Percentiles rank a stretch among this genome's conserved stretches.
phyloP scores from a whole-genome alignment of 495 filamentous ascomycete genomes.

The Apiosordaria backusii region DNA sequence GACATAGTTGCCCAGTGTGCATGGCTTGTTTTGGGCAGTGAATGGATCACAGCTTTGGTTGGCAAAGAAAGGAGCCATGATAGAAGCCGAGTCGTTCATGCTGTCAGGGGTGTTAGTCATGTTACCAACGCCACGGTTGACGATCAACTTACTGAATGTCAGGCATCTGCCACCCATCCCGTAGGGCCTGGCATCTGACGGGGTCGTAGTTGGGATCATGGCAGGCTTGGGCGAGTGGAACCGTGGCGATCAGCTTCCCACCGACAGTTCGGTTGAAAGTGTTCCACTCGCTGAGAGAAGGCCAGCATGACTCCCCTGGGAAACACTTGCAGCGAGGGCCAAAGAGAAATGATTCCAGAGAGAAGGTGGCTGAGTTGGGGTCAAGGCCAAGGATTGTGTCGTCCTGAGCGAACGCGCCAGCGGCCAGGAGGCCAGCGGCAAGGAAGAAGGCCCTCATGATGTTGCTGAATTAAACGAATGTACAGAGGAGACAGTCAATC shows the following conservation, averaged over 20 bases:
- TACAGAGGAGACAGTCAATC: slow-evolving; percentile 4
- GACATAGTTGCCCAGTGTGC: slow-evolving; percentile 56
- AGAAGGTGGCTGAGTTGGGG: neutral
- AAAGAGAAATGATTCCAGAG: neutral
- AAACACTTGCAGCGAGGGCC: slow-evolving; percentile 46
- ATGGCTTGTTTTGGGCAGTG: slow-evolving; percentile 31
- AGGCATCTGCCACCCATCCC: slow-evolving; percentile 29
- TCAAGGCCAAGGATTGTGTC: neutral
- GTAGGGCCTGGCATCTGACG: slow-evolving; percentile 22
- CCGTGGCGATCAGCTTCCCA: slow-evolving; percentile 47
- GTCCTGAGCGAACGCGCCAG: slow-evolving; percentile 13
- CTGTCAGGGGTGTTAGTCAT: slow-evolving; percentile 21
- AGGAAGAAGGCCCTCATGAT: slow-evolving; percentile 23
- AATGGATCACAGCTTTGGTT: slow-evolving; percentile 42
- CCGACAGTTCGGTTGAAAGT: slow-evolving; percentile 43
- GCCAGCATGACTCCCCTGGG: slow-evolving; percentile 51
- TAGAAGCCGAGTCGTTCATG: slow-evolving; percentile 43
- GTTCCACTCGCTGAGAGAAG: slow-evolving; percentile 38
- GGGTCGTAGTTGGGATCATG: slow-evolving; percentile 36
- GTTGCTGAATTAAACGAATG: neutral
- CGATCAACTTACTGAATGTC: slow-evolving; percentile 31
- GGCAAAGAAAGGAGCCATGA: slow-evolving; percentile 45
- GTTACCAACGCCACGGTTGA: neutral
- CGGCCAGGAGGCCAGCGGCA: slow-evolving; percentile 21
- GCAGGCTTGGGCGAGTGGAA: slow-evolving; percentile 50